These are phyloP conservation scores for Lecanoromycetidae sp. DNA, from an alignment of 2,329 filamentous ascomycete genomes.

Conservation along the genomic window DNA sequence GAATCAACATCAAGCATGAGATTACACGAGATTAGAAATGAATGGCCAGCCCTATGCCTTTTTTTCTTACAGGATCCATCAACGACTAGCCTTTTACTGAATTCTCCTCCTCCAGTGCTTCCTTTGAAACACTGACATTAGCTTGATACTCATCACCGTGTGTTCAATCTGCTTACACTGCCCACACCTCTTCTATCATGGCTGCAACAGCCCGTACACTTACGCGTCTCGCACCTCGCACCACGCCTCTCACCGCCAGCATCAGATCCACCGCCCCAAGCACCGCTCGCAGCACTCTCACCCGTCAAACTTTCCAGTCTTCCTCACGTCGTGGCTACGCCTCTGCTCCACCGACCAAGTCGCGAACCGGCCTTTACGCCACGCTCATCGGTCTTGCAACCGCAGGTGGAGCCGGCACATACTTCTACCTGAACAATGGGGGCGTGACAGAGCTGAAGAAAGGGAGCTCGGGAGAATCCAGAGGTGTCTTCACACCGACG, in stretches of 20 bases:
- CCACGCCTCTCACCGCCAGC: slow-evolving; percentile 26
- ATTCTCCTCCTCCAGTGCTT: background rate
- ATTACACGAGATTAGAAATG: too few species aligned
- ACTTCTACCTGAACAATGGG: slow-evolving; percentile 49
- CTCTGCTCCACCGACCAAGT: slow-evolving; percentile 46
- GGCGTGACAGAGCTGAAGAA: slow-evolving; percentile 33
- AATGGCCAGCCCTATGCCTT: background rate
- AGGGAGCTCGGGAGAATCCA: slow-evolving; percentile 25
- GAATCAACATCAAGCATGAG: background rate
- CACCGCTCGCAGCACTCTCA: slow-evolving; percentile 46
- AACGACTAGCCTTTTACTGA: background rate
- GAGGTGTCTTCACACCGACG: slow-evolving; percentile 57
- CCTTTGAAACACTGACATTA: background rate
- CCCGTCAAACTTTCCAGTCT: slow-evolving; percentile 58
- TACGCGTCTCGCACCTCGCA: slow-evolving; percentile 32
- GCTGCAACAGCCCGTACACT: slow-evolving; percentile 32
- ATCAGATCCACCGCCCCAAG: slow-evolving; percentile 33
- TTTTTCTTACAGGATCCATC: background rate
- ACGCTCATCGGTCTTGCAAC: slow-evolving; percentile 47
- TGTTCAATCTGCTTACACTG: too few species aligned
- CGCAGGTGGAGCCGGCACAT: slow-evolving; percentile 53
- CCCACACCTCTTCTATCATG: slow-evolving; percentile 21
- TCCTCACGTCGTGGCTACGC: slow-evolving; percentile 70
- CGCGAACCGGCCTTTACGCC: slow-evolving; percentile 44
- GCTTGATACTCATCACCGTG: too few species aligned